These are phyloP conservation scores for Phytophthora idaei DNA, from an alignment of 352 stramenopile genomes.

Conservation along the genomic window DNA sequence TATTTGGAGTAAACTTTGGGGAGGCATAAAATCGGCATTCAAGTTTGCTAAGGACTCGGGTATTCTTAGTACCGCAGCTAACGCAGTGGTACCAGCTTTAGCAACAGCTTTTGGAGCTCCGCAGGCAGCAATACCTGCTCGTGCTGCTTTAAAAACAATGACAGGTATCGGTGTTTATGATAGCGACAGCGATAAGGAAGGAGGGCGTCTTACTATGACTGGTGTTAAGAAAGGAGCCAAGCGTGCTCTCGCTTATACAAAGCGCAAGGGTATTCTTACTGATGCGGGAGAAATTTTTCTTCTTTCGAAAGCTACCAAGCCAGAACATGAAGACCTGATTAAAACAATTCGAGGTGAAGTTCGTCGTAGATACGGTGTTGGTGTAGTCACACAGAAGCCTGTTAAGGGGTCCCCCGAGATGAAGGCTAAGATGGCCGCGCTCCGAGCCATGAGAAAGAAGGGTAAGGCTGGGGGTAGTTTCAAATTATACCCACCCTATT, in stretches of 20 bases:
- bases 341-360: conserved; percentile 5
- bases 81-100: not conserved
- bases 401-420: too few species aligned
- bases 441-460: not conserved
- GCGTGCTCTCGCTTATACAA: not conserved
- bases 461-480: not conserved
- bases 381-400: not conserved
- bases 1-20: not conserved
- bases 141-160: not conserved
- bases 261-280: conserved; percentile 11
- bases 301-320: conserved; percentile 10
- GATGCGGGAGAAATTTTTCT: conserved; percentile 7
- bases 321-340: conserved; percentile 13
- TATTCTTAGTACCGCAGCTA: not conserved
- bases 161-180: not conserved
- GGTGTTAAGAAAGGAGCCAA: conserved; percentile 9
- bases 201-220: not conserved
- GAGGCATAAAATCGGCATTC: not conserved
- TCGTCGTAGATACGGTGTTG: conserved; percentile 2
- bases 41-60: not conserved
- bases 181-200: not conserved
- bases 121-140: not conserved
- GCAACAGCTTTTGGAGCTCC: not conserved
- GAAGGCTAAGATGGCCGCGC: too few species aligned
- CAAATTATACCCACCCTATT: not conserved